phyloP scores from a whole-genome alignment of 1,139 yeast species.

The Magnusiomyces suaveolens region DNA sequence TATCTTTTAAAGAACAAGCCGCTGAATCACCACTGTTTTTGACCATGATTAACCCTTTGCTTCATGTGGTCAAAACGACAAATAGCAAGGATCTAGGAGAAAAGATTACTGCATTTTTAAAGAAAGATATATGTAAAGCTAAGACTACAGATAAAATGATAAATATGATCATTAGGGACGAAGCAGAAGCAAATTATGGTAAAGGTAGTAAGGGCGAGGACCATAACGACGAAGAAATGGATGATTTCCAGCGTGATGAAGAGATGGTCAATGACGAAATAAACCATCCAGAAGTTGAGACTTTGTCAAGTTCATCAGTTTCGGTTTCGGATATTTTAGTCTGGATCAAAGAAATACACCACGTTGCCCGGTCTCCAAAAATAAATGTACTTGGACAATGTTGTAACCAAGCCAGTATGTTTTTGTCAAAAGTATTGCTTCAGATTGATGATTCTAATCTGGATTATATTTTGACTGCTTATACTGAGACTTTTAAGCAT shows the following conservation, averaged over 20 bases:
- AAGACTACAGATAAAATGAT: constrained; percentile 20
- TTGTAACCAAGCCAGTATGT: constrained; percentile 54
- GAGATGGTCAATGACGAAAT: constrained; percentile 13
- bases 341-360: constrained; percentile 31
- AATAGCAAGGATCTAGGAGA: constrained; percentile 59
- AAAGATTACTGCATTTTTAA: constrained; percentile 65
- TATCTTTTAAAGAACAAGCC: constrained; percentile 31
- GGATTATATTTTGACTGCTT: constrained; percentile 43
- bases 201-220: constrained; percentile 14
- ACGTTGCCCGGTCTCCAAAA: constrained; percentile 37
- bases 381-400: constrained; percentile 46
- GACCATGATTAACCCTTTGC: constrained; percentile 47
- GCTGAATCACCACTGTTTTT: constrained; percentile 34
- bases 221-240: constrained; percentile 13
- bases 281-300: too few relatives aligned
- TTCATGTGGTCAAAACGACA: constrained; percentile 55
- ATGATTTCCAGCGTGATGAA: too few relatives aligned
- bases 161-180: background rate
- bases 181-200: constrained; percentile 14
- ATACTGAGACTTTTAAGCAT: constrained; percentile 43
- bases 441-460: constrained; percentile 20
- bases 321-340: constrained; percentile 16
- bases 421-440: constrained; percentile 47
- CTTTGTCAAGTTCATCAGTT: background rate
- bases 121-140: constrained; percentile 51